phyloP scores from a whole-genome alignment of 2,329 filamentous ascomycete species.

The Exophiala sp. region DNA sequence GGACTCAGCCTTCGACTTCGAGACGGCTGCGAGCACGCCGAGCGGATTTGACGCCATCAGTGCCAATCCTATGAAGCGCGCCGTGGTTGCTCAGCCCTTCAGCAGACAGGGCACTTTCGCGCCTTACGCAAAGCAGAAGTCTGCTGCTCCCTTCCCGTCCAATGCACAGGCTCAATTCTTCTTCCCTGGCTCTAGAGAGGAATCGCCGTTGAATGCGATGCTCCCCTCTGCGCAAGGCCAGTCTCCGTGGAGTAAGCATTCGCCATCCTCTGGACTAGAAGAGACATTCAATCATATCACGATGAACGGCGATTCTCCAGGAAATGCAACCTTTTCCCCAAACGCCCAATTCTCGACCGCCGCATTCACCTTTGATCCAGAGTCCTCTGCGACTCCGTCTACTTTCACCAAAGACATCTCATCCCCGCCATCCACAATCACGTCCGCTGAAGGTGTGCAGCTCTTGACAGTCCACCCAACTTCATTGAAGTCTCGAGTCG shows the following conservation, averaged over 20 bases:
- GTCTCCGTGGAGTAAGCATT: slow-evolving; percentile 40
- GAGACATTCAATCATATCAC: slow-evolving; percentile 45
- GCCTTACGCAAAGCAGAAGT: slow-evolving; percentile 24
- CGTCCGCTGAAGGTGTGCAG: slow-evolving; percentile 32
- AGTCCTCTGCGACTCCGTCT: slow-evolving; percentile 37
- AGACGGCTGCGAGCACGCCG: slow-evolving; percentile 47
- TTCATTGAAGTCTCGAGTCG: slow-evolving; percentile 81
- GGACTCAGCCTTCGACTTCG: slow-evolving; percentile 49
- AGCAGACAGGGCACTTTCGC: slow-evolving; percentile 11
- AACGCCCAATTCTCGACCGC: slow-evolving; percentile 36
- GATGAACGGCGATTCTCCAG: slow-evolving; percentile 43
- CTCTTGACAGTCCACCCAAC: slow-evolving; percentile 62
- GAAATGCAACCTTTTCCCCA: slow-evolving; percentile 38
- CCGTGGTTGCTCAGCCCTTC: slow-evolving; percentile 13
- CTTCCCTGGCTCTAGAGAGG: slow-evolving; percentile 35
- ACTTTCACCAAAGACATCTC: slow-evolving; percentile 28
- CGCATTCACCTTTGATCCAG: slow-evolving; percentile 39
- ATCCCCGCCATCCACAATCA: slow-evolving; percentile 27
- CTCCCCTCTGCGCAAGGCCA: slow-evolving; percentile 33
- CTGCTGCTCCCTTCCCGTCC: slow-evolving; percentile 25
- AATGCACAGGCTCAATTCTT: slow-evolving; percentile 32
- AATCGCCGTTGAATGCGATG: slow-evolving; percentile 36
- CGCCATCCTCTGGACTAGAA: slow-evolving; percentile 43
- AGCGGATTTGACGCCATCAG: slow-evolving; percentile 38
- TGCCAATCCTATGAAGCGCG: slow-evolving; percentile 27